Conservation (phyloP, 441 rosid species). For the Cnidoscolus chayamansa region DNA sequence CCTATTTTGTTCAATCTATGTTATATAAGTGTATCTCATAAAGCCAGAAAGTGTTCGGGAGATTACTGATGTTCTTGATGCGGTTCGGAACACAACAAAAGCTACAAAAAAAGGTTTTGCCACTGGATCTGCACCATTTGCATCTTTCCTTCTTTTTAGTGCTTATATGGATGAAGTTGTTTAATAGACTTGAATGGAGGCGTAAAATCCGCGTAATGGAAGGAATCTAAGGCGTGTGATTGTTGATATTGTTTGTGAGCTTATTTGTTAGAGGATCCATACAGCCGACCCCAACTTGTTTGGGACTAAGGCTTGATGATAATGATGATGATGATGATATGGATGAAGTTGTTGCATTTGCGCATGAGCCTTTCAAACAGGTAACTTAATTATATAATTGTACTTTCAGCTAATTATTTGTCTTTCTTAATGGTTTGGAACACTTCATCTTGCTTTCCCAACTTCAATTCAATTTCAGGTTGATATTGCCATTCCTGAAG, state of each 20-base stretch:
- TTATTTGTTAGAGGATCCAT: no score
- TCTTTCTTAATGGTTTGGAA: neutral
- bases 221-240: no score
- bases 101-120: constrained; percentile 99
- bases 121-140: constrained; percentile 97
- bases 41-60: constrained; percentile 99
- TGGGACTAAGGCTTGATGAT: no score
- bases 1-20: neutral
- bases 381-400: constrained; percentile 29
- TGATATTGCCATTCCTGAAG: constrained; percentile 97
- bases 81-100: constrained; percentile 96
- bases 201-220: no score
- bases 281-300: no score
- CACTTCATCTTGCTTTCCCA: neutral
- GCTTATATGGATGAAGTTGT: constrained; percentile 99
- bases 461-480: constrained; percentile 52
- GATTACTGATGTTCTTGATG: constrained; percentile 94
- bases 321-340: constrained; percentile 31
- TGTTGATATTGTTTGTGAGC: no score
- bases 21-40: constrained; percentile 25
- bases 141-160: constrained; percentile 96
- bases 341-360: constrained; percentile 96
- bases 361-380: constrained; percentile 73
- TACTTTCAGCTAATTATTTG: constrained; percentile 10
- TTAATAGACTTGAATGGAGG: neutral